Evolutionary conservation across 106 monocot genomes (phyloP).

Genomic region (Gastrodia elata): DNA sequence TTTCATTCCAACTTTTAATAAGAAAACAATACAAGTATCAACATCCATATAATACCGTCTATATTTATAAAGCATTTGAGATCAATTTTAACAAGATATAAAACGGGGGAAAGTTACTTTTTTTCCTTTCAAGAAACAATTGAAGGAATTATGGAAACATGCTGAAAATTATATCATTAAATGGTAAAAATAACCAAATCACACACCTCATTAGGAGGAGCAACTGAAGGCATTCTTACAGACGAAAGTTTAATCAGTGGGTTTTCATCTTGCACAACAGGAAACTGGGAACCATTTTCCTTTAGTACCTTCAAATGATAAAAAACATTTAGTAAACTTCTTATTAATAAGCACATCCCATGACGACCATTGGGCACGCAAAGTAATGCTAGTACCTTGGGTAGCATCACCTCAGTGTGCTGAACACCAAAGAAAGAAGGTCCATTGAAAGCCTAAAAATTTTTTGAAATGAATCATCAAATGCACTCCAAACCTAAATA

Average conservation of each 20-base stretch:
- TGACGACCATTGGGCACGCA: not conserved
- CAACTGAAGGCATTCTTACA: not conserved
- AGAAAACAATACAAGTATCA: too few species aligned
- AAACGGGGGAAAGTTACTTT: not conserved
- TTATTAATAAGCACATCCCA: not conserved
- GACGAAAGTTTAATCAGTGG: not conserved
- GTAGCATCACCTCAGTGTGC: not conserved
- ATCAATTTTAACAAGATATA: not conserved
- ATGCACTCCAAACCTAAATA: constrained; percentile 6
- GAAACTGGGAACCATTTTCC: not conserved
- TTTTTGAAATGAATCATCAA: constrained; percentile 1
- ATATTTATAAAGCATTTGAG: too few species aligned
- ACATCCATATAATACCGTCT: too few species aligned
- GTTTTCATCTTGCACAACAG: not conserved
- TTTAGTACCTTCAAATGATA: not conserved
- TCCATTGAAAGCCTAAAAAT: not conserved
- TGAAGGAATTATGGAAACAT: not conserved
- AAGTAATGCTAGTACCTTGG: constrained; percentile 4
- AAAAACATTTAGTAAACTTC: not conserved
- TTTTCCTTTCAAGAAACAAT: not conserved
- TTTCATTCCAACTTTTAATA: too few species aligned
- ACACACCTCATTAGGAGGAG: not conserved
- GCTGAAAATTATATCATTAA: not conserved
- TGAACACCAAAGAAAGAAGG: not conserved
- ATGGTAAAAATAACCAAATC: not conserved